Conservation (phyloP, 2,329 filamentous ascomycete species). For the Colletotrichum godetiae region DNA sequence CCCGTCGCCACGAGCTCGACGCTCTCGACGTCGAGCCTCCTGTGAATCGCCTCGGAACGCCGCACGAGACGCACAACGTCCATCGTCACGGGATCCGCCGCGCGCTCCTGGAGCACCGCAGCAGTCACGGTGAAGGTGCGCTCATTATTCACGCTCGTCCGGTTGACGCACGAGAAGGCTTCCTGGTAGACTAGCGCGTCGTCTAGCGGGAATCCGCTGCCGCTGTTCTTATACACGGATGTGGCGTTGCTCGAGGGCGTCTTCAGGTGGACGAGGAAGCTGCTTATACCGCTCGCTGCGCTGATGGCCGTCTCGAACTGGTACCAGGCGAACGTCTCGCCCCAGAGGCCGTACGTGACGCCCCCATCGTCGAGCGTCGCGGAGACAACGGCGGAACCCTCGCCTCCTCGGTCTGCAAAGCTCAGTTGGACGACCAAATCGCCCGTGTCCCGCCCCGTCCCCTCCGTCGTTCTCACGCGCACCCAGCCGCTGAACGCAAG, state of each 20-base stretch:
- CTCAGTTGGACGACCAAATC: conserved; percentile 35
- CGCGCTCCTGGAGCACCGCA: conserved; percentile 26
- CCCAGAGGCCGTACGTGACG: conserved; percentile 38
- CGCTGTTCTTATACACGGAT: conserved; percentile 41
- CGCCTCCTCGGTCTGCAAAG: conserved; percentile 32
- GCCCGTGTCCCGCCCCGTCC: conserved; percentile 28
- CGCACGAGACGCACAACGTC: conserved; percentile 32
- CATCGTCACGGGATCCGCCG: conserved; percentile 16
- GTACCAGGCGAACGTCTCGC: conserved; percentile 44
- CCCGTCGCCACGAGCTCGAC: conserved; percentile 17
- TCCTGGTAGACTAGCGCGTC: conserved; percentile 43
- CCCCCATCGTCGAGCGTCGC: conserved; percentile 38
- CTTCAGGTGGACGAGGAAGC: conserved; percentile 44
- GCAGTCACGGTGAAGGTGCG: conserved; percentile 29
- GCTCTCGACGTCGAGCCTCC: conserved; percentile 22
- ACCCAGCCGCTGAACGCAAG: conserved; percentile 43
- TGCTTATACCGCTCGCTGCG: conserved; percentile 42
- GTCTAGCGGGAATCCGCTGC: conserved; percentile 43
- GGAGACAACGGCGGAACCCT: conserved; percentile 17
- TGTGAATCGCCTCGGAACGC: conserved; percentile 26
- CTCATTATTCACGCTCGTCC: conserved; percentile 25
- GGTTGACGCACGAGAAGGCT: conserved; percentile 41
- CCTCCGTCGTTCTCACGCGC: conserved; percentile 38
- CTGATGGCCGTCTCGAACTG: conserved; percentile 43
- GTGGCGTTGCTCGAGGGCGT: conserved; percentile 40